These are phyloP conservation scores for Eucalyptus erythrocorys DNA, from an alignment of 345 rosid species.

Conservation along the genomic window DNA sequence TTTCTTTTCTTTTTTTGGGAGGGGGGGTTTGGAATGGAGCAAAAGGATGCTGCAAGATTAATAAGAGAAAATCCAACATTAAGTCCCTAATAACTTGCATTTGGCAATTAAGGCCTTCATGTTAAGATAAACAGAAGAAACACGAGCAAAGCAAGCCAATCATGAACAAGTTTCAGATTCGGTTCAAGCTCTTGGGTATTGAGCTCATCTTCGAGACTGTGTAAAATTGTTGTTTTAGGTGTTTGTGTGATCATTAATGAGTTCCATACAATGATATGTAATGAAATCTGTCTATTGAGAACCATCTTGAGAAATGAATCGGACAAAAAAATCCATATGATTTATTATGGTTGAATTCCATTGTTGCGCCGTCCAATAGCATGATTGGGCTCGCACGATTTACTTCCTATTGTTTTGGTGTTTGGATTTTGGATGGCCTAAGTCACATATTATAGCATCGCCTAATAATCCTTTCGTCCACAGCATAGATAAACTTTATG, in stretches of 20 bases:
- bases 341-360: no score
- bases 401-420: neutral
- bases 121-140: no score
- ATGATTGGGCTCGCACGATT: fast-evolving
- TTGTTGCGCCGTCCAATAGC: fast-evolving
- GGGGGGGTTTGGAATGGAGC: neutral
- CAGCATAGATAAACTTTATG: neutral
- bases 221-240: neutral
- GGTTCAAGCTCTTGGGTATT: neutral
- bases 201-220: neutral
- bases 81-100: no score
- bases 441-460: neutral
- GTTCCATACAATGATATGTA: fast-evolving
- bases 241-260: neutral
- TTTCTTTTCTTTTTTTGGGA: fast-evolving
- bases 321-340: no score
- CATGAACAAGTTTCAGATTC: no score
- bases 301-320: neutral
- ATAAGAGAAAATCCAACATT: neutral
- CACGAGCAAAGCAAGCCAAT: no score
- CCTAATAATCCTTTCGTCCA: neutral
- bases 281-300: neutral
- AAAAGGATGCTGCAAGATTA: neutral
- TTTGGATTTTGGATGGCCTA: neutral
- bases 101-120: no score